A percentile compares a stretch with the other conserved stretches of the same genome.
phyloP scores from a whole-genome alignment of 1,284 basidiomycete species.

The Tylopilus sp. region DNA sequence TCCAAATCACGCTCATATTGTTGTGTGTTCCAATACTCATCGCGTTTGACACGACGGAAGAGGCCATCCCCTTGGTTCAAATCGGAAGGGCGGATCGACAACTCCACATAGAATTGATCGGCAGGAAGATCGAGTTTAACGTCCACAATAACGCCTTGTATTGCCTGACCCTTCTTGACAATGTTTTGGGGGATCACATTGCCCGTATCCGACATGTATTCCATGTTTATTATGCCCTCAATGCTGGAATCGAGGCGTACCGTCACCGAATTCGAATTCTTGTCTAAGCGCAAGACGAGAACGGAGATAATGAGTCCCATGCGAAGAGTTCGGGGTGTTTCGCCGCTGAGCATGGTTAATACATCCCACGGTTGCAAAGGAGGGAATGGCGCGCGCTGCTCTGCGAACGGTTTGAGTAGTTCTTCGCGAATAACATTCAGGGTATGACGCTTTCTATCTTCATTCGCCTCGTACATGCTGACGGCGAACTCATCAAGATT shows the following conservation, averaged over 20 bases:
- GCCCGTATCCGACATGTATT: conserved; percentile 59
- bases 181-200: conserved; percentile 46
- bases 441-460: conserved; percentile 85
- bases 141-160: conserved; percentile 80
- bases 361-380: conserved; percentile 78
- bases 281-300: conserved; percentile 60
- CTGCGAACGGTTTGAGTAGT: conserved; percentile 82
- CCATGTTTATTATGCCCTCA: conserved; percentile 76
- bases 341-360: conserved; percentile 94
- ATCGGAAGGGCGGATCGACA: conserved; percentile 76
- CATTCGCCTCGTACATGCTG: conserved; percentile 82
- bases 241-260: conserved; percentile 91
- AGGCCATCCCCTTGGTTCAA: conserved; percentile 64
- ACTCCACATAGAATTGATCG: conserved; percentile 70
- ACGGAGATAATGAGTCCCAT: conserved; percentile 86
- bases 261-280: conserved; percentile 44
- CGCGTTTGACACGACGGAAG: conserved; percentile 62
- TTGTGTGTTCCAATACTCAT: conserved; percentile 67
- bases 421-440: conserved; percentile 89
- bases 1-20: conserved; percentile 73
- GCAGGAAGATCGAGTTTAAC: conserved; percentile 62
- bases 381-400: conserved; percentile 71
- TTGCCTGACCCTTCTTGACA: conserved; percentile 73
- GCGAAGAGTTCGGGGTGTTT: conserved; percentile 79
- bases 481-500: conserved; percentile 96